Base-by-base conservation (phyloP, 345 rosid genomes). In the Geranium rotundifolium region DNA sequence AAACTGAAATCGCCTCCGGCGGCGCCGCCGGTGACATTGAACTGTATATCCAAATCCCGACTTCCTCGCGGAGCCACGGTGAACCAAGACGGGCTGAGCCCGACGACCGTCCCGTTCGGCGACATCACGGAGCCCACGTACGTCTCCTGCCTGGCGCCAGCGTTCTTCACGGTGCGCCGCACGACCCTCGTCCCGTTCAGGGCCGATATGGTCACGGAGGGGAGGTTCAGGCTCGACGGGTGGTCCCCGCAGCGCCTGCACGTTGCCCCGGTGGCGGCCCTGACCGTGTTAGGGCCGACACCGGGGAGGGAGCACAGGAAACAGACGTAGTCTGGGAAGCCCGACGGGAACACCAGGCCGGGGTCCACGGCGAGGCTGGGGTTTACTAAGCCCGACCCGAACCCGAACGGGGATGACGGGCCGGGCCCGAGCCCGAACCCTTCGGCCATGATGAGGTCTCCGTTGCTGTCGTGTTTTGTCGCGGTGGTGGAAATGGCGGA, bases 401-500 rank as follows among this genome's bases (percentile, higher is more conserved):
- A 57, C 70, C 84, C 96, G 7, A 89, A 91, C 67, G 81, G 69
- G 58, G 81, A 82, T 65, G 90, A 73, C 1, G 81, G 69, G 64
- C 54, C 52, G 75, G 46, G 80, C 74, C 74, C 59, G 19, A 69
- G 41, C 5, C 59, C 65, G 10, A 19, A 81, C 41, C 82, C 83
- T 72, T 89, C 92, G 0, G 89, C 83, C 58, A 76, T 65, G 63
- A 91, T 81, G 9, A 56, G 20, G 54, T 79, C 85, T 63, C 96
- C 95, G 0, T 73, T 54, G 58, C 63, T 82, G 56, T 79, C 86
- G 1, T 72, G 77, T 65, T 56, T 73, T 49, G 74, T 69, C 54
- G 95, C 96, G 0, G 96, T 89, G 56, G 92, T 87, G 57, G 90
- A 79, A 41, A 91, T 78, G 3, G 98, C 87, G 0, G 96, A 91